Conservation (phyloP, 108 stramenopile genomes). For the Aurantiochytrium sp. region DNA sequence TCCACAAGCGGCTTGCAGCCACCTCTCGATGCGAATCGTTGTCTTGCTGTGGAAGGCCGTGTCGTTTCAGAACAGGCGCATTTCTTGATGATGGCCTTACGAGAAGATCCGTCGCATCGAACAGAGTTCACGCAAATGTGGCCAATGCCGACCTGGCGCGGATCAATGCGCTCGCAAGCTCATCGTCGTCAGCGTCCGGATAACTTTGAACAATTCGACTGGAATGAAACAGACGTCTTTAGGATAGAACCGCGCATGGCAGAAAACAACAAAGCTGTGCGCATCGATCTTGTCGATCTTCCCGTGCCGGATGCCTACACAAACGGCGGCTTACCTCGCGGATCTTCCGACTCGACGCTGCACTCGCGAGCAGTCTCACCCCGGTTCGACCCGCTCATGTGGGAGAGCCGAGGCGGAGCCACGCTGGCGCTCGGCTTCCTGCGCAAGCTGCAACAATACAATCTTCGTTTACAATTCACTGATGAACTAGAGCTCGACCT, state of each 20-base stretch:
- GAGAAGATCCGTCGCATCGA: neutral
- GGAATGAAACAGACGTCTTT: neutral
- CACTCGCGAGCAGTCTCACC: too few species aligned
- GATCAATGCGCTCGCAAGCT: neutral
- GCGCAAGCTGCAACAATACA: neutral
- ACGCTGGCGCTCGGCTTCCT: neutral
- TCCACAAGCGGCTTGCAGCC: neutral
- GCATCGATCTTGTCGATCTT: neutral
- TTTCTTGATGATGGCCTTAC: neutral
- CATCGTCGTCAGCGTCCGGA: neutral
- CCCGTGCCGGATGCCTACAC: neutral
- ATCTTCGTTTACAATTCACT: neutral
- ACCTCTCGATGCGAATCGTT: neutral
- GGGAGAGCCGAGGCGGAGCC: neutral
- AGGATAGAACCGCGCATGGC: neutral
- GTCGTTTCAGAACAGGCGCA: neutral
- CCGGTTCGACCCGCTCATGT: neutral
- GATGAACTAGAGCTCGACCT: neutral
- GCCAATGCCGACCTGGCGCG: neutral
- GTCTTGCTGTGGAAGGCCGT: neutral
- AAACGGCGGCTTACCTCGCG: neutral
- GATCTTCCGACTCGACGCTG: too few species aligned
- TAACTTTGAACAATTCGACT: neutral
- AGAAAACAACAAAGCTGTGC: neutral
- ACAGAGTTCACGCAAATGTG: neutral